Conservation (phyloP, 768 basidiomycete genomes). For the Lentinula detonsa region DNA sequence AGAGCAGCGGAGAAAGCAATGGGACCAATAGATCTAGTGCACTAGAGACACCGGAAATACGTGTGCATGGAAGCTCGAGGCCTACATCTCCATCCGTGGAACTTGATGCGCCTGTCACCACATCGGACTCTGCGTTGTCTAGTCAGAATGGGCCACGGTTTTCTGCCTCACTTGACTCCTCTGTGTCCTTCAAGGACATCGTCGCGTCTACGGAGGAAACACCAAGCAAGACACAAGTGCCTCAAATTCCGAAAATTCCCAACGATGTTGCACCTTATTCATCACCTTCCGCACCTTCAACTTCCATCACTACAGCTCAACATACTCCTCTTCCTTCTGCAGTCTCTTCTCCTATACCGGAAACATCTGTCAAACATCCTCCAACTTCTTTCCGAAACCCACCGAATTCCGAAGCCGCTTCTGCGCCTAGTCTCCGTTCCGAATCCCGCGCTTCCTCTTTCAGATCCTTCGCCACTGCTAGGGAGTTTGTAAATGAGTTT, state of each 20-base stretch:
- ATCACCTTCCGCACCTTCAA: background rate
- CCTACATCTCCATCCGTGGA: background rate
- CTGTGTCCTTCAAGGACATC: background rate
- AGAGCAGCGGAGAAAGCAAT: constrained; percentile 1
- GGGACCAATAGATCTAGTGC: background rate
- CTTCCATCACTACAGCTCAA: background rate
- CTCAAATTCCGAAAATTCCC: background rate
- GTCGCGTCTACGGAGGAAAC: background rate
- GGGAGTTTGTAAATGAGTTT: background rate
- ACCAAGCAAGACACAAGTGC: background rate
- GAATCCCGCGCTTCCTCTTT: constrained; percentile 7
- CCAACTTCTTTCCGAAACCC: constrained; percentile 4
- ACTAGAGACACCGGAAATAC: background rate
- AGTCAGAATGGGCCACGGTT: background rate
- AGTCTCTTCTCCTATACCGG: background rate
- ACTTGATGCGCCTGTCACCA: background rate
- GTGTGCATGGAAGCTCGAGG: background rate
- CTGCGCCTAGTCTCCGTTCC: constrained; percentile 1
- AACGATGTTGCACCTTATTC: background rate
- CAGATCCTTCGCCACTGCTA: constrained; percentile 5
- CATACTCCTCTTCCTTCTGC: background rate
- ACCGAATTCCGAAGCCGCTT: background rate
- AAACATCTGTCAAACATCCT: background rate
- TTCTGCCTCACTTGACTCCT: background rate
- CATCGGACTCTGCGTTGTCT: background rate